phyloP scores from a whole-genome alignment of 257 asterid species.

The Linderniella brevidens region DNA sequence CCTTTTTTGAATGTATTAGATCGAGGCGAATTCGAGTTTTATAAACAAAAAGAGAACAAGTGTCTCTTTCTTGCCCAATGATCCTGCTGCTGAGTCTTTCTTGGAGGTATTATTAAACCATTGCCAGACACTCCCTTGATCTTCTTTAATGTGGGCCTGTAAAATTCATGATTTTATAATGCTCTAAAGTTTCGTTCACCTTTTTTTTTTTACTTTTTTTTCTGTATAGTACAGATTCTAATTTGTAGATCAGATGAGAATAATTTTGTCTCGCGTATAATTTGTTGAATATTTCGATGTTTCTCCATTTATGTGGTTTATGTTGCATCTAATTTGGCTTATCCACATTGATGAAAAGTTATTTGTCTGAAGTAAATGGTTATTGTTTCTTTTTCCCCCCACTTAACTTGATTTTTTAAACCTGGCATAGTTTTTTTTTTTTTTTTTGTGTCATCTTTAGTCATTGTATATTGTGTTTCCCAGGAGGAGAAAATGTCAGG shows the following conservation, averaged over 20 bases:
- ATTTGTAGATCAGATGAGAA: no score
- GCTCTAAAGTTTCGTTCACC: no score
- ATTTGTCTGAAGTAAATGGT: no score
- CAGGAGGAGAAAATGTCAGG: conserved; percentile 51
- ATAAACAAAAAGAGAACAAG: conserved; percentile 57
- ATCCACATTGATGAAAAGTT: no score
- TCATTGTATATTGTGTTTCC: conserved; percentile 7
- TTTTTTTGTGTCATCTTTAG: not conserved
- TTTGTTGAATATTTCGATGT: no score
- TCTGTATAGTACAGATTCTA: no score
- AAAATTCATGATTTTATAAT: not conserved
- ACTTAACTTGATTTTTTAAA: not conserved
- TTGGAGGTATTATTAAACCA: conserved; percentile 93
- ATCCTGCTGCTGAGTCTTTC: conserved; percentile 48
- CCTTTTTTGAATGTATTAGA: conserved; percentile 19
- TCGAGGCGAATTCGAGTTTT: conserved; percentile 64
- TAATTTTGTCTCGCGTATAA: no score
- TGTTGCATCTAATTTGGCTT: no score
- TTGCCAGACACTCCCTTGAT: conserved; percentile 3
- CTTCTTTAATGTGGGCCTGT: not conserved
- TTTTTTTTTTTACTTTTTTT: no score
- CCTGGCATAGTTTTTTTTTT: not conserved
- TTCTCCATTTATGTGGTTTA: no score
- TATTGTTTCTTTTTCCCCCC: no score
- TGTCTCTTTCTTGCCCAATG: conserved; percentile 59